Evolutionary conservation across 2,329 filamentous ascomycete species (phyloP).

Genomic region (Grosmannia penicillata): DNA sequence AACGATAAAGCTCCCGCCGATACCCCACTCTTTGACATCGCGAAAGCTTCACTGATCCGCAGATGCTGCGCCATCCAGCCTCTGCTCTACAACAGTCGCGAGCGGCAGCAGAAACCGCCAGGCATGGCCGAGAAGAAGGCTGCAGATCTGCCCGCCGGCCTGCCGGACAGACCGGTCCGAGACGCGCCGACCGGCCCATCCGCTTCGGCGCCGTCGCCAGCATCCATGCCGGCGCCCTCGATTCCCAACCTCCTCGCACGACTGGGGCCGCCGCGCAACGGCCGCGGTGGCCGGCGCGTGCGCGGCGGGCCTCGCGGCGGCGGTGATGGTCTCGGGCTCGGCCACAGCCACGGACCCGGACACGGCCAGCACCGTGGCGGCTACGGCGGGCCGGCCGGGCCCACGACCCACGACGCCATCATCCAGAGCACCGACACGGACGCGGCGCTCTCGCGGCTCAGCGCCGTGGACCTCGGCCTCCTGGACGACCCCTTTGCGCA

Average conservation of each 20-base stretch:
- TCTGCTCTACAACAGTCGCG: too few relatives aligned
- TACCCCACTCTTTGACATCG: too few relatives aligned
- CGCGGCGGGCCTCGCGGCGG: neutral
- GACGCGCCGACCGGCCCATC: slow-evolving; percentile 4
- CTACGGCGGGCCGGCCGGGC: slow-evolving; percentile 22
- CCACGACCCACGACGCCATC: slow-evolving; percentile 46
- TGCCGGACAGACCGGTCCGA: too few relatives aligned
- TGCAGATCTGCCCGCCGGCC: too few relatives aligned
- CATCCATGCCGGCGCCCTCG: slow-evolving; percentile 49
- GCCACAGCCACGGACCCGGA: slow-evolving; percentile 4
- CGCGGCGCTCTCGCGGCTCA: slow-evolving; percentile 76
- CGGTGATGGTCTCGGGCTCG: slow-evolving; percentile 7
- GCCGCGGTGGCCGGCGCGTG: slow-evolving; percentile 20
- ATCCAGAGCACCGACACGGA: slow-evolving; percentile 88
- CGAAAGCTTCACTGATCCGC: too few relatives aligned
- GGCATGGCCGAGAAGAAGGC: too few relatives aligned
- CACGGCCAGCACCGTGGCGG: too few relatives aligned
- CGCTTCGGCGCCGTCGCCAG: neutral
- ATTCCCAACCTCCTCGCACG: slow-evolving; percentile 66
- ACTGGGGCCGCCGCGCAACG: slow-evolving; percentile 20
- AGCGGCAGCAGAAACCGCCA: too few relatives aligned
- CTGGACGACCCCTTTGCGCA: slow-evolving; percentile 66
- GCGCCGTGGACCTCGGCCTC: slow-evolving; percentile 76
- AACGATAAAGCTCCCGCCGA: too few relatives aligned
- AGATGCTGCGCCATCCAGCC: too few relatives aligned